Evolutionary conservation across 257 asterid species (phyloP), one percentile per base, ranked within the genome.

Genomic region (Solanum verrucosum): DNA sequence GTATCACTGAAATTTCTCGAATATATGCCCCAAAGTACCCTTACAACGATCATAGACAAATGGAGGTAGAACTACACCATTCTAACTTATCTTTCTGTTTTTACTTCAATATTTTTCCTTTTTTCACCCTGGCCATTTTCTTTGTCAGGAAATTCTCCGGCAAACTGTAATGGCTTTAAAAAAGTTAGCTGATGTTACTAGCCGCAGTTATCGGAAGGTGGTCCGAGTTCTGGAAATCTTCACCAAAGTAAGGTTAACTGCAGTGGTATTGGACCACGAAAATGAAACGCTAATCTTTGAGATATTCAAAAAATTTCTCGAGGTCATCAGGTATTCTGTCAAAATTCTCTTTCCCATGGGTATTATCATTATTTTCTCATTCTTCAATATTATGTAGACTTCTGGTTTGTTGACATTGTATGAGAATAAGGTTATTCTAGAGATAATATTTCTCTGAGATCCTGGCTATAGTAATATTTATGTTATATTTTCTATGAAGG

Each of bases 1-100:
- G 95, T 90, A 89, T 91, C 87, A 93, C 90, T 86, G 97, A 94
- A 87, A 89, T 94, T 87, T 83, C 90, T n/a, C 91, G 97, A 89
- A 93, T 94, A 84, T 88, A 92, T 40, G 94, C 94, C 81, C 97
- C 95, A 12, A 89, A 90, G 2, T 63, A 73, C 78, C 92, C 97
- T 72, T 94, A 91, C 9, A 79, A 71, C 9, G 86, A 71, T 27
- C 93, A 91, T 88, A 91, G 79, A 18, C 46, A 42, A 56, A 91
- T 94, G 97, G 86, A 89, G 94, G 94, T 93, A 88, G 46, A 63
- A 63, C 70, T 85, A 63, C 33, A 59, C 7, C 21, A 11, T 44
- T 79, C 85, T 27, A 79, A 49, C 29, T 44, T 79, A 18, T 79
- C 25, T n/a, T 37, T 42, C 8, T 7, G 3, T 14, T 44, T 42